Percentiles rank a stretch among this genome's conserved stretches.
Conservation (phyloP, 257 asterid genomes). For the Solanum pinnatisectum region DNA sequence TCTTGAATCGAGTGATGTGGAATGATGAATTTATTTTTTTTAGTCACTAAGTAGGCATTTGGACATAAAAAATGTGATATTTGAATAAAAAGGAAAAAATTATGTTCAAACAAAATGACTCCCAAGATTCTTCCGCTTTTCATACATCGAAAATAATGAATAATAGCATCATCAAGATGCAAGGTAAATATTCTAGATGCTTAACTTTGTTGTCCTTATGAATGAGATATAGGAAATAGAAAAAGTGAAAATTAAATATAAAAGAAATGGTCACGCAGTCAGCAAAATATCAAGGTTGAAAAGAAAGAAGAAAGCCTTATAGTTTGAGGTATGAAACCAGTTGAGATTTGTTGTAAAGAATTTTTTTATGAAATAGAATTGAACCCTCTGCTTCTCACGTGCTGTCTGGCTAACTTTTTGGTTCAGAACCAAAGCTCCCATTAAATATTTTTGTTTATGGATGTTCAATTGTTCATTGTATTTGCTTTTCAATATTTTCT, state of each 20-base stretch:
- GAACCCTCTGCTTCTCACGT: not conserved
- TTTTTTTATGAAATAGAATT: not conserved
- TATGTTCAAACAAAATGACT: not conserved
- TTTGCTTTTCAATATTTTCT: not conserved
- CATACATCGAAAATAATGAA: not conserved
- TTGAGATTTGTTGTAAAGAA: not conserved
- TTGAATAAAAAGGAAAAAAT: not conserved
- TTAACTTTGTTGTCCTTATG: not conserved
- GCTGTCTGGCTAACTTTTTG: not conserved
- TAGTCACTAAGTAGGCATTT: not conserved
- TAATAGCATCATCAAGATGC: not conserved
- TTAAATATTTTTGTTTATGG: not conserved
- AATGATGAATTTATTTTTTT: not conserved
- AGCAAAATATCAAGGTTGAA: not conserved
- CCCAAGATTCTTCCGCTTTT: not conserved
- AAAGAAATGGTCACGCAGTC: not conserved
- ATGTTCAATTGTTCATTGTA: not conserved
- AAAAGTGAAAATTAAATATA: not conserved
- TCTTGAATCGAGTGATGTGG: not conserved
- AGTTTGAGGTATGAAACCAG: not conserved
- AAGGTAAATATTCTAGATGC: not conserved
- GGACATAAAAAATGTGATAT: not conserved
- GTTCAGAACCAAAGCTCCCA: not conserved
- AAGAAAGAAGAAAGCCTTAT: not conserved
- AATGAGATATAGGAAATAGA: not conserved